Evolutionary conservation across 164 flowering plant species (phyloP).

Genomic region (Echeveria elegans): DNA sequence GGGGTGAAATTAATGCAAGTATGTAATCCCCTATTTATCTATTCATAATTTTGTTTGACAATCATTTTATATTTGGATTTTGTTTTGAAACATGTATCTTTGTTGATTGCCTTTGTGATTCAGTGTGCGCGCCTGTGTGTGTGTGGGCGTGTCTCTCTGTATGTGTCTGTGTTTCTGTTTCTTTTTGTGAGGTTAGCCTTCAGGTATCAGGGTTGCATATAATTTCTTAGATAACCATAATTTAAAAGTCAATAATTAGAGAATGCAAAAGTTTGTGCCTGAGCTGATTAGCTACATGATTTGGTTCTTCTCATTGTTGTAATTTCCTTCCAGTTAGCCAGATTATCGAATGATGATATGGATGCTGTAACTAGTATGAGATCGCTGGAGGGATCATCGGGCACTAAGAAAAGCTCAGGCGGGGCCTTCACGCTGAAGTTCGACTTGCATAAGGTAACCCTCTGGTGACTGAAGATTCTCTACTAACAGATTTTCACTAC

Average conservation of each 20-base stretch:
- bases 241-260: neutral
- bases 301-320: neutral
- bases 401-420: constrained; percentile 45
- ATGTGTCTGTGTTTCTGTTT: no score
- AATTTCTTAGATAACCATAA: neutral
- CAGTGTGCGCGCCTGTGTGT: no score
- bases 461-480: neutral
- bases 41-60: neutral
- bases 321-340: constrained; percentile 51
- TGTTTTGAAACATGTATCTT: neutral
- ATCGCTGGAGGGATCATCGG: constrained; percentile 51
- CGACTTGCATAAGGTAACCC: constrained; percentile 71
- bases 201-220: neutral
- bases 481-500: neutral
- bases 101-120: neutral
- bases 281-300: neutral
- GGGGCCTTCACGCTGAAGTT: constrained; percentile 80
- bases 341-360: constrained; percentile 72
- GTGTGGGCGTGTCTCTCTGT: no score
- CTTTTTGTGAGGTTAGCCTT: no score
- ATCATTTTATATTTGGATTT: neutral
- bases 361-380: constrained; percentile 71
- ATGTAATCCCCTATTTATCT: constrained; percentile 3
- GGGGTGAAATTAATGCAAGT: constrained; percentile 92
- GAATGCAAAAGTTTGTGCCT: neutral